A percentile compares a stretch with the other conserved stretches of the same genome.
Conservation (phyloP, 2,329 filamentous ascomycete genomes). For the Escovopsis sp. region DNA sequence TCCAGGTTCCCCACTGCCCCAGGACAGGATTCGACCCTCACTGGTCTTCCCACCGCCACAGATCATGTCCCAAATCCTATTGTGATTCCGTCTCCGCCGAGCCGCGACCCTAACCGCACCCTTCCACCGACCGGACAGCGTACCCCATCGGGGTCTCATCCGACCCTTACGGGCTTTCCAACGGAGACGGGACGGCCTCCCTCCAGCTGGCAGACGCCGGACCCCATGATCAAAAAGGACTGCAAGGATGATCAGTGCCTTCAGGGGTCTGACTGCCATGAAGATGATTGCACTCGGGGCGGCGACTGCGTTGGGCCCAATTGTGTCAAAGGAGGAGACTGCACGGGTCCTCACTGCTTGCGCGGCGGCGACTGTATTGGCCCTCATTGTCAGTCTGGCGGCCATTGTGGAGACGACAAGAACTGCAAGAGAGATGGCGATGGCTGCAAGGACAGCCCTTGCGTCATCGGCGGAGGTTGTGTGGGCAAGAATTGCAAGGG, state of each 20-base stretch:
- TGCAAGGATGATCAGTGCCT: slow-evolving; percentile 1
- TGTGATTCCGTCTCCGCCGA: too few relatives aligned
- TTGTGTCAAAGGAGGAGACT: slow-evolving; percentile 2
- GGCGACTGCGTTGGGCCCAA: slow-evolving; percentile 3
- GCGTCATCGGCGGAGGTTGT: slow-evolving; percentile 1
- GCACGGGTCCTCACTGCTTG: slow-evolving; percentile 1
- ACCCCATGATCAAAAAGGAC: background rate
- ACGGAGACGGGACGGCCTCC: too few relatives aligned
- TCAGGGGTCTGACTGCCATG: slow-evolving; percentile 1
- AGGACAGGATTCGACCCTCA: too few relatives aligned
- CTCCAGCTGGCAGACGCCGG: too few relatives aligned
- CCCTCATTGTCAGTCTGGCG: background rate
- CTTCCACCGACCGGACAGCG: too few relatives aligned
- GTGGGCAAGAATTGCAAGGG: slow-evolving; percentile 1
- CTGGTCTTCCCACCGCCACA: background rate
- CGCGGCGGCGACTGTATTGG: slow-evolving; percentile 4
- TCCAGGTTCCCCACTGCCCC: too few relatives aligned
- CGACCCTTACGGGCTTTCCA: too few relatives aligned
- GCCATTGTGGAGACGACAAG: background rate
- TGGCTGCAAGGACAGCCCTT: slow-evolving; percentile 1
- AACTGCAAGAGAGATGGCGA: background rate
- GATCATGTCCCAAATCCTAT: too few relatives aligned
- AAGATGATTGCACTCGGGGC: slow-evolving; percentile 2
- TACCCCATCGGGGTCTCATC: too few relatives aligned
- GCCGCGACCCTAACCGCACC: too few relatives aligned